Percentiles rank a stretch among this genome's conserved stretches.
phyloP scores from a whole-genome alignment of 176 grass and related monocot genomes.

The Miscanthus lutarioriparius region DNA sequence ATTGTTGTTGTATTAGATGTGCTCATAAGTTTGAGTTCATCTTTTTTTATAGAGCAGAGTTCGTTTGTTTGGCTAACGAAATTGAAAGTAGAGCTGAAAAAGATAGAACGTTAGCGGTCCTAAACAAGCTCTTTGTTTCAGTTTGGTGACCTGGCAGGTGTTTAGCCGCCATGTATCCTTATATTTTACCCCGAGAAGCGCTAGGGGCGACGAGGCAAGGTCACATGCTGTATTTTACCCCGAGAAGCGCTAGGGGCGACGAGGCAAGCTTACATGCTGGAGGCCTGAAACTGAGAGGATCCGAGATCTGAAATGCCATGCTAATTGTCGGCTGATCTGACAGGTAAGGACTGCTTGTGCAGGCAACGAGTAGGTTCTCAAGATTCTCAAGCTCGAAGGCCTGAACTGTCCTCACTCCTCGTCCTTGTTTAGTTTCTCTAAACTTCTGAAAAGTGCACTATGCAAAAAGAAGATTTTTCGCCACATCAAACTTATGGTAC shows the following conservation, averaged over 20 bases:
- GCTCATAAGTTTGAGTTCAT: too few species aligned
- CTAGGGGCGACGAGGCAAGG: too few species aligned
- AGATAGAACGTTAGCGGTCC: neutral
- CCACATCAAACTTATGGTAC: too few species aligned
- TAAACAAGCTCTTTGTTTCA: too few species aligned
- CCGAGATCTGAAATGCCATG: slow-evolving; percentile 30
- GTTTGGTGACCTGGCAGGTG: neutral
- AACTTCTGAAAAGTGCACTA: too few species aligned
- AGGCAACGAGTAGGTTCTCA: slow-evolving; percentile 11
- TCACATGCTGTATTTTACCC: neutral
- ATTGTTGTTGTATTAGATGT: too few species aligned
- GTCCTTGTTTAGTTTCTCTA: too few species aligned
- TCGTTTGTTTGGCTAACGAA: too few species aligned
- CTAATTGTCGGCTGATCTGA: slow-evolving; percentile 34
- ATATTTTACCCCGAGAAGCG: neutral
- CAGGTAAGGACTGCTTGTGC: slow-evolving; percentile 7
- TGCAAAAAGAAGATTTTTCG: too few species aligned
- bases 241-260: too few species aligned
- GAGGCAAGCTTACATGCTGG: neutral
- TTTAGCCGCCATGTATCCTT: neutral
- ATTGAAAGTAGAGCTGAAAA: too few species aligned
- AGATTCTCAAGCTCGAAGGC: slow-evolving; percentile 9
- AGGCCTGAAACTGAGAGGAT: neutral
- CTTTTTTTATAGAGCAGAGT: neutral
- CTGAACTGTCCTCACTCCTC: neutral